These are phyloP conservation scores for Heritiera fomes DNA, from an alignment of 345 rosid genomes.

Conservation along the genomic window DNA sequence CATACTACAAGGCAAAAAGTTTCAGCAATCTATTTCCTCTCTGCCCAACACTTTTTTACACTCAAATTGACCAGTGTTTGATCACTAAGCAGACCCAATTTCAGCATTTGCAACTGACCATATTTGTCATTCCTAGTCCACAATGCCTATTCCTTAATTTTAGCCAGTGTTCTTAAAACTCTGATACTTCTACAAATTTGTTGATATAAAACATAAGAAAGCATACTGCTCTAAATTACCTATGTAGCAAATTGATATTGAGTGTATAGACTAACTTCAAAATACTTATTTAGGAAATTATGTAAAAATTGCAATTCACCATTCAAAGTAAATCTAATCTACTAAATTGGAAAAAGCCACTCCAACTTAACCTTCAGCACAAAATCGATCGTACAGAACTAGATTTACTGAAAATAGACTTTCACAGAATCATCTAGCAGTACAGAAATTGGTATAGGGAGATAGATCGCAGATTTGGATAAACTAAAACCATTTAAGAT, in stretches of 20 bases:
- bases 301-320: conserved; percentile 1
- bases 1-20: not conserved
- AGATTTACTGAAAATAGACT: not conserved
- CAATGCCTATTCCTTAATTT: not conserved
- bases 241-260: not conserved
- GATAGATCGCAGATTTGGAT: conserved; percentile 8
- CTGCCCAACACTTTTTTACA: not conserved
- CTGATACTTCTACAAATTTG: not conserved
- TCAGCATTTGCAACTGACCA: not conserved
- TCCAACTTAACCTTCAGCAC: not conserved
- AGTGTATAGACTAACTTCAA: not conserved
- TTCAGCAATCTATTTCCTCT: not conserved
- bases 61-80: not conserved
- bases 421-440: not conserved
- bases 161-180: conserved; percentile 2
- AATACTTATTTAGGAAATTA: not conserved
- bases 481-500: not conserved
- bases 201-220: conserved; percentile 10
- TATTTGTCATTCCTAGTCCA: not conserved
- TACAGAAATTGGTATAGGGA: not conserved
- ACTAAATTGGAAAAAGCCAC: not conserved
- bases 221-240: not conserved
- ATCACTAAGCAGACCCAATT: not conserved
- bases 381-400: conserved; percentile 3
- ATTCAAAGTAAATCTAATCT: not conserved